Evolutionary conservation across 2,329 filamentous ascomycete genomes (phyloP).

Genomic region (Aspergillus novofumigatus): DNA sequence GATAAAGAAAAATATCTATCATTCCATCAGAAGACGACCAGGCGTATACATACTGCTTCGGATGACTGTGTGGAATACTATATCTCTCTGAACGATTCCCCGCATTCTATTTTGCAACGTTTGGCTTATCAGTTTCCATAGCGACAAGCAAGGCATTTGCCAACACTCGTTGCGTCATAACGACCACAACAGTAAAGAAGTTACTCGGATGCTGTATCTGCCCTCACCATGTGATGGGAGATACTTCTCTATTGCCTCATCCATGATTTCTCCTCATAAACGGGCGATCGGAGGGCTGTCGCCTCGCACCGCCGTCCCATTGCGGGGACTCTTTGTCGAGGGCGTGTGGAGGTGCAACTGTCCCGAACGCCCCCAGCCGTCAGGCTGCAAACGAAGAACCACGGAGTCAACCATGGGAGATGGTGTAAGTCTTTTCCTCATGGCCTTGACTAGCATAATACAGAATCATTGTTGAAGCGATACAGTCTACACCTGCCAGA

Average conservation of each 20-base stretch:
- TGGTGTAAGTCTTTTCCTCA: conserved; percentile 41
- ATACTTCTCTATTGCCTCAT: not conserved
- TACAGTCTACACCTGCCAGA: conserved; percentile 55
- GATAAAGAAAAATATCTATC: not conserved
- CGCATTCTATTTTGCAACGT: not conserved
- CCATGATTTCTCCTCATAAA: conserved; percentile 24
- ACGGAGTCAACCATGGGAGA: conserved; percentile 52
- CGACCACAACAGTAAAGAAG: not conserved
- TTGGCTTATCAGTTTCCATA: conserved; percentile 17
- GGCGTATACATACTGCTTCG: not conserved
- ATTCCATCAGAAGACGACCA: not conserved
- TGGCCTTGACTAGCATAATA: not conserved
- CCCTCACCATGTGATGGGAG: not conserved
- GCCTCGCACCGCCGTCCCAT: conserved; percentile 18
- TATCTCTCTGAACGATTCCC: not conserved
- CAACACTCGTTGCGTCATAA: not conserved
- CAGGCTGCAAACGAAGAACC: conserved; percentile 56
- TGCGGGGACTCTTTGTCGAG: conserved; percentile 40
- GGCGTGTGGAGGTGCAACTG: conserved; percentile 55
- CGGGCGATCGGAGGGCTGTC: conserved; percentile 5
- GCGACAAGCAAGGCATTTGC: conserved; percentile 7
- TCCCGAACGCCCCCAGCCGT: conserved; percentile 50
- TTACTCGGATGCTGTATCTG: not conserved
- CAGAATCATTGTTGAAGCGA: not conserved
- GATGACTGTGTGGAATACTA: not conserved